Evolutionary conservation across 306 rosid species (phyloP), one percentile per base, ranked within the genome.

Genomic region (Trifolium dubium): DNA sequence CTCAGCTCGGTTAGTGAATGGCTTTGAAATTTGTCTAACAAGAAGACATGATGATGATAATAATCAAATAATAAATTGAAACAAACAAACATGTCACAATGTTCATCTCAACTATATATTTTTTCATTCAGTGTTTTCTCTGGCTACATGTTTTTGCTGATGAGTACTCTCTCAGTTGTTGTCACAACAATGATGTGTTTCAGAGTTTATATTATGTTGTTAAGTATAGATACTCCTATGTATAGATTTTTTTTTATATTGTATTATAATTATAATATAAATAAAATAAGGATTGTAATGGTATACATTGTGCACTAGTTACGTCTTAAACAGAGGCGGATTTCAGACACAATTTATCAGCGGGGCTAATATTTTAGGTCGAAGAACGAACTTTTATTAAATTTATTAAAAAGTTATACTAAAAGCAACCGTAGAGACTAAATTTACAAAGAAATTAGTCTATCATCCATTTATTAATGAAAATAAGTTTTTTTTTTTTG

Each of bases 1-100:
- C 31, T 86, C 98, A 4, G 98, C 98, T 77, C 82, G 98, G 6
- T 78, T 93, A 47, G 93, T 89, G 79, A 91, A 93, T 64, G 98
- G 98, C 50, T 91, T 93, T 46, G 92, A 86, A 79, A 88, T 93
- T 41, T 18, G 86, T 65, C 80, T 93, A 67, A 81, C 60, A 1
- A 89, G 73, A 81, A 67, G 90, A 19, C 77, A 85, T 6, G 69
- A 84, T 6, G 23, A 23, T 23, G 23, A 23, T 8, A 55, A 77
- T 35, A 39, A 64, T 35, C 74, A 72, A 72, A 17, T 64, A 71
- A 62, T 64, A 71, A 62, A 61, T 30, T 77, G 75, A 68, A 39
- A 71, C 23, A 23, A 23, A 23, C 23, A 23, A 23, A 23, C 7
- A 71, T 70, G 29, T 69, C 54, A 61, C 58, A 28, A 12, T 69